Evolutionary conservation across 495 filamentous ascomycete species (phyloP).

Genomic region (Penicillium robsamsonii): DNA sequence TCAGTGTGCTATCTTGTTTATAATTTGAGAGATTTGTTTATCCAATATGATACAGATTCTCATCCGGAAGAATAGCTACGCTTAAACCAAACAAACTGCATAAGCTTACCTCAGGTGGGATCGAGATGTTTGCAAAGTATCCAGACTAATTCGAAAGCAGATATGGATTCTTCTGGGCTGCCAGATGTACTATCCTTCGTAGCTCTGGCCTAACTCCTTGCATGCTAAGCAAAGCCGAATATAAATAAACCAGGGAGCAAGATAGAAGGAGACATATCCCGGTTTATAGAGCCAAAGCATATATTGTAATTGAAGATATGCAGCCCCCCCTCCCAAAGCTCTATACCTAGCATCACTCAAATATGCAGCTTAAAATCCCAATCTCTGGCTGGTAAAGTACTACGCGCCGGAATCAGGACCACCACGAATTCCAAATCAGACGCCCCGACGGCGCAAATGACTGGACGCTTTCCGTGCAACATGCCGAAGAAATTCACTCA

Average conservation of each 20-base stretch:
- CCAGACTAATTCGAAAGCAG: slow-evolving; percentile 1
- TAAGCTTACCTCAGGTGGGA: background rate
- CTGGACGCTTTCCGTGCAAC: background rate
- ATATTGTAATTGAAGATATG: background rate
- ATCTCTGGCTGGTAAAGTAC: background rate
- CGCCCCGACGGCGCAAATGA: background rate
- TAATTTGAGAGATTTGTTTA: background rate
- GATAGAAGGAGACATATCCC: background rate
- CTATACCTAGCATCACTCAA: background rate
- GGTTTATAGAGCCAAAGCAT: background rate
- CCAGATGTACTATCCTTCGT: background rate
- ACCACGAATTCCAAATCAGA: background rate
- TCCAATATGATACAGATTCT: background rate
- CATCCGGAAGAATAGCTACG: background rate
- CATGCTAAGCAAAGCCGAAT: background rate
- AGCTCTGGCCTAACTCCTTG: background rate
- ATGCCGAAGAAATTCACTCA: background rate
- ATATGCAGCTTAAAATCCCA: background rate
- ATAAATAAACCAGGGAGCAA: background rate
- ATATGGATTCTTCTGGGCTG: background rate
- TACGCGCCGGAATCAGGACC: background rate
- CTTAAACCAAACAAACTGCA: background rate
- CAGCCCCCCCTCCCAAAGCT: background rate
- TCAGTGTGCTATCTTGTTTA: background rate
- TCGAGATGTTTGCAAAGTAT: background rate